phyloP scores from a whole-genome alignment of 108 stramenopile species.

The Licmophora abbreviata region DNA sequence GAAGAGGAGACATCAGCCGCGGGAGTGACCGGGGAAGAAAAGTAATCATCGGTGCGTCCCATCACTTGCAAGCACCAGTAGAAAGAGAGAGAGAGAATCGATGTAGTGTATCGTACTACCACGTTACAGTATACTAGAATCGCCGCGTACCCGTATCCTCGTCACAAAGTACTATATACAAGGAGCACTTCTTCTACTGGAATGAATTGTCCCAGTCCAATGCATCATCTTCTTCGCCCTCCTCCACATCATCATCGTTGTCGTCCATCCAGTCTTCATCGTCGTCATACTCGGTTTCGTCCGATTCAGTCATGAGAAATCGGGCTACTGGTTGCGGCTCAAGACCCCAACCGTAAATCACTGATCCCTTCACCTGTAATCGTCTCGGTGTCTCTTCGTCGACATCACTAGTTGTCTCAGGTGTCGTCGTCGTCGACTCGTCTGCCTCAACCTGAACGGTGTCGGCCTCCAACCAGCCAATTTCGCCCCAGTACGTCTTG shows the following conservation, averaged over 20 bases:
- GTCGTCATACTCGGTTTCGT: constrained; percentile 38
- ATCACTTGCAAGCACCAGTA: too few relatives aligned
- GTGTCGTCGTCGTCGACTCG: constrained; percentile 4
- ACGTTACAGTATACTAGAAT: too few relatives aligned
- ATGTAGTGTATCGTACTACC: too few relatives aligned
- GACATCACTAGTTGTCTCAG: constrained; percentile 24
- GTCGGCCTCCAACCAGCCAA: constrained; percentile 27
- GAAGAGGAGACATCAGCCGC: neutral
- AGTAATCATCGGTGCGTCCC: neutral
- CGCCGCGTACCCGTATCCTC: too few relatives aligned
- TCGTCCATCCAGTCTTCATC: constrained; percentile 46
- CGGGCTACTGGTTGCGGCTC: constrained; percentile 60
- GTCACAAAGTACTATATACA: too few relatives aligned
- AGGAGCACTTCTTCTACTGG: neutral
- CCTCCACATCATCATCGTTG: constrained; percentile 21
- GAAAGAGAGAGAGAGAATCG: too few relatives aligned
- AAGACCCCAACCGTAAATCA: constrained; percentile 62
- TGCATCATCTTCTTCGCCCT: neutral
- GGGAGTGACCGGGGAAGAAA: neutral
- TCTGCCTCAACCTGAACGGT: constrained; percentile 11
- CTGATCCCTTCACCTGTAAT: constrained; percentile 47
- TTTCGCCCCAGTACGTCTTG: constrained; percentile 69
- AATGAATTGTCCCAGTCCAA: neutral
- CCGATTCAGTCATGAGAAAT: constrained; percentile 57
- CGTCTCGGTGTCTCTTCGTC: constrained; percentile 22